These are phyloP conservation scores for Beauveria brongniartii DNA, from an alignment of 2,329 filamentous ascomycete species.

Conservation along the genomic window DNA sequence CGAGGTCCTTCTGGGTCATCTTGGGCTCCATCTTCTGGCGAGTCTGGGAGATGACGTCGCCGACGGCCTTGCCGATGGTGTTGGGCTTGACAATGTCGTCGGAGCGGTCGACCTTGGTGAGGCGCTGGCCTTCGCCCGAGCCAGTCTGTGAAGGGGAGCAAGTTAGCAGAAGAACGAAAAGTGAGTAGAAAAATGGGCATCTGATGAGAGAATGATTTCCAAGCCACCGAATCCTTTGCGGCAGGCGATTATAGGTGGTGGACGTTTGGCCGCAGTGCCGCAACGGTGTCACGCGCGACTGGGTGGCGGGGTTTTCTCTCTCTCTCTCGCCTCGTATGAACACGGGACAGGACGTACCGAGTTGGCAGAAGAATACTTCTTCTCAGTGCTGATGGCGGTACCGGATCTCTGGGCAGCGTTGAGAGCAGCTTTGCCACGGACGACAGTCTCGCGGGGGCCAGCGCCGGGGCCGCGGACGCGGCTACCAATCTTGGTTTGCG, in stretches of 20 bases:
- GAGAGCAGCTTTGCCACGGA: conserved; percentile 72
- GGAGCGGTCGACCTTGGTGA: conserved; percentile 94
- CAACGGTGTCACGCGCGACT: neutral
- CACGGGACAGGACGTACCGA: conserved; percentile 47
- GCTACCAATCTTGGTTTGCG: conserved; percentile 87
- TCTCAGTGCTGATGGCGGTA: conserved; percentile 73
- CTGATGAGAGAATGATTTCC: neutral
- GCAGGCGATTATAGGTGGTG: neutral
- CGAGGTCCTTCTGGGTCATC: conserved; percentile 87
- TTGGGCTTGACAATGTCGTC: conserved; percentile 98
- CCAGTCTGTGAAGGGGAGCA: conserved; percentile 18
- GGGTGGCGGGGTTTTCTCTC: neutral
- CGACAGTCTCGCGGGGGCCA: conserved; percentile 70
- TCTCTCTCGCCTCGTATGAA: neutral
- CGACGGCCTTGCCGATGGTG: conserved; percentile 74
- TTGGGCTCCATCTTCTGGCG: conserved; percentile 80
- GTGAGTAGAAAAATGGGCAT: neutral
- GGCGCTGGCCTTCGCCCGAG: conserved; percentile 71
- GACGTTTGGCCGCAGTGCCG: neutral
- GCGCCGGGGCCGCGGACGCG: conserved; percentile 63
- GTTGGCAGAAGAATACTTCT: conserved; percentile 78
- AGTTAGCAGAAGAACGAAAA: neutral
- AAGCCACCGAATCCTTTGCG: neutral
- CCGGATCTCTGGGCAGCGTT: conserved; percentile 86
- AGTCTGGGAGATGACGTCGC: conserved; percentile 71